Evolutionary conservation across 176 grass and related monocot genomes (phyloP).

Genomic region (Musa itinerans): DNA sequence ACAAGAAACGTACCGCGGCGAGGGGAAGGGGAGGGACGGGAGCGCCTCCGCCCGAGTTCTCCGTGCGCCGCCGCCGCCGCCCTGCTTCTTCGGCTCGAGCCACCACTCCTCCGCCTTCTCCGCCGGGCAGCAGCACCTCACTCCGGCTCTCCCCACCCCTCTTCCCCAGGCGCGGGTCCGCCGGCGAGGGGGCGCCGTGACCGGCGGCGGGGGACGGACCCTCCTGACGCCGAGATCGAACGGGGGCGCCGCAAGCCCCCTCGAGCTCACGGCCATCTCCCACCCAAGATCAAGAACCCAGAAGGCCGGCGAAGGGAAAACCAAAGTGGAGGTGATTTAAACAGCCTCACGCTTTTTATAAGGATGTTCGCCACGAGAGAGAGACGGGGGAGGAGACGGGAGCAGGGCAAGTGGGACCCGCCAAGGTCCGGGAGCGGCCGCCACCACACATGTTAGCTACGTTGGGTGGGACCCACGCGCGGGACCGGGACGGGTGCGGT

Average conservation of each 20-base stretch:
- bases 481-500: too few relatives aligned
- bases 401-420: too few relatives aligned
- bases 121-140: conserved; percentile 34
- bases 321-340: too few relatives aligned
- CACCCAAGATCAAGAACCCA: conserved; percentile 10
- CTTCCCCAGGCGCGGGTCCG: conserved; percentile 1
- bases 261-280: conserved; percentile 63
- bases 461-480: too few relatives aligned
- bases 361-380: background rate
- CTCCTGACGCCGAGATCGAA: conserved; percentile 34
- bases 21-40: conserved; percentile 39
- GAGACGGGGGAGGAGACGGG: background rate
- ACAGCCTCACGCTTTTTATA: too few relatives aligned
- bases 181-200: background rate
- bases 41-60: conserved; percentile 28
- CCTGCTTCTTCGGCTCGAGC: conserved; percentile 37
- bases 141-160: background rate
- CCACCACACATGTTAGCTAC: too few relatives aligned
- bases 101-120: conserved; percentile 43
- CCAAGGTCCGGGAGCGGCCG: too few relatives aligned
- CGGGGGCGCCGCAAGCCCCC: conserved; percentile 39
- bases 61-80: conserved; percentile 20
- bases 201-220: conserved; percentile 5
- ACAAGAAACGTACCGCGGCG: conserved; percentile 2
- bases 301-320: too few relatives aligned